phyloP scores from a whole-genome alignment of 78 protist species.

The Dictyostelium firmibasis region DNA sequence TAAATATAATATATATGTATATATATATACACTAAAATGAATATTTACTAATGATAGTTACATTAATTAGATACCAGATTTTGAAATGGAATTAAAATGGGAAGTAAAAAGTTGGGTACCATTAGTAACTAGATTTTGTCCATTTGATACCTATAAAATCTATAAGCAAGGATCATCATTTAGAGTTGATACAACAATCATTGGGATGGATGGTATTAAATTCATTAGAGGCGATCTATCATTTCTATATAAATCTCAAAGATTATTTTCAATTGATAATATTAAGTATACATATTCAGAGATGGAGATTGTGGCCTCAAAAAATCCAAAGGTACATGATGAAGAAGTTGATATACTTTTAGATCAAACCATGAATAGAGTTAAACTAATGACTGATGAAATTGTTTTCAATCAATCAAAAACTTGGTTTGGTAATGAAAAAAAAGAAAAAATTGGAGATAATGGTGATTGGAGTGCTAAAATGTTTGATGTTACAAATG shows the following conservation, averaged over 20 bases:
- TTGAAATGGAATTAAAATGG: slow-evolving; percentile 81
- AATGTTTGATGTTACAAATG: slow-evolving; percentile 18
- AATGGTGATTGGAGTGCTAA: slow-evolving; percentile 32
- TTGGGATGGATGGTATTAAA: slow-evolving; percentile 57
- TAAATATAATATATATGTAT: not conserved
- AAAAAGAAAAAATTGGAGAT: slow-evolving; percentile 46
- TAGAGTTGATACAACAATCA: slow-evolving; percentile 75
- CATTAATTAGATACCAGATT: slow-evolving; percentile 47
- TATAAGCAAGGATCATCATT: slow-evolving; percentile 77
- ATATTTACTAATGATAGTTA: not conserved
- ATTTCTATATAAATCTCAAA: slow-evolving; percentile 15
- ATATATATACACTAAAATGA: no score
- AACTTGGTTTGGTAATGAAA: slow-evolving; percentile 67
- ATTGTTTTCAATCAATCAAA: slow-evolving; percentile 32
- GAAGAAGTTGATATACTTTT: slow-evolving; percentile 45
- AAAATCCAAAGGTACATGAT: not conserved
- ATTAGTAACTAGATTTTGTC: slow-evolving; percentile 65
- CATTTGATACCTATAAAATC: slow-evolving; percentile 64
- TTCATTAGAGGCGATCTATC: slow-evolving; percentile 79
- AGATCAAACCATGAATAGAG: slow-evolving; percentile 8
- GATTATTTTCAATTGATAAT: slow-evolving; percentile 29
- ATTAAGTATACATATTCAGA: slow-evolving; percentile 16
- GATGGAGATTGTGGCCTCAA: slow-evolving; percentile 5
- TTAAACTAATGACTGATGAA: not conserved
- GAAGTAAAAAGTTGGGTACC: slow-evolving; percentile 83